Conservation (phyloP, 148 eudicot genomes). For the Rheum nobile region DNA sequence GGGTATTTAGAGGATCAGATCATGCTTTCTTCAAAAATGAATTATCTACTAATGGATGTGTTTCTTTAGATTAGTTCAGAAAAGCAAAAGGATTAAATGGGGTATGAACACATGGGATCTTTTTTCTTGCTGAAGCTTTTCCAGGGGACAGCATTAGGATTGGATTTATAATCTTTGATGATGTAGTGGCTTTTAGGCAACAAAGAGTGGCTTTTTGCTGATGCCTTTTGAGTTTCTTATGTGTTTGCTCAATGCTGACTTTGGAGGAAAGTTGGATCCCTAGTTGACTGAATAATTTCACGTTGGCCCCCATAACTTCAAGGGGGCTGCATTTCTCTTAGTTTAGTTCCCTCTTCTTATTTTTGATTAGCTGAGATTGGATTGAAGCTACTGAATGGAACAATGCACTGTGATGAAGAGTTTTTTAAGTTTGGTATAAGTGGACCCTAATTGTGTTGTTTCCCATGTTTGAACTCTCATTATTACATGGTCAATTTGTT, state of each 20-base stretch:
- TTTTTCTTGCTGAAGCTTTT: not conserved
- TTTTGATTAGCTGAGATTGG: not conserved
- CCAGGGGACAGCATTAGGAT: not conserved
- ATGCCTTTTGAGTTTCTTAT: conserved; percentile 1
- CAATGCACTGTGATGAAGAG: not conserved
- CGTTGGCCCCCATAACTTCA: not conserved
- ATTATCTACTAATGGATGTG: not conserved
- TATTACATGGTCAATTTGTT: not conserved
- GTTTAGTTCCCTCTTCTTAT: not conserved
- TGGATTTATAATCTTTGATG: not conserved
- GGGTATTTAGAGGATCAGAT: not conserved
- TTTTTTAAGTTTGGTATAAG: not conserved
- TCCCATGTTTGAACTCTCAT: not conserved
- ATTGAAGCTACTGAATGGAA: not conserved
- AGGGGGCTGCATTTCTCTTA: conserved; percentile 6
- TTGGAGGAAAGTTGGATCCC: not conserved
- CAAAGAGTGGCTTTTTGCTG: not conserved
- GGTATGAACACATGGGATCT: conserved; percentile 1
- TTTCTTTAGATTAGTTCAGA: not conserved
- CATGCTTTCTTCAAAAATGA: not conserved
- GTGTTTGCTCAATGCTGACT: not conserved
- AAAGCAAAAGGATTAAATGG: not conserved
- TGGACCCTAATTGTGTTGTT: conserved; percentile 8
- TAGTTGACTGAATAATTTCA: conserved; percentile 7
- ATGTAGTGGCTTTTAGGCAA: conserved; percentile 2